Conservation (phyloP, 495 filamentous ascomycete genomes). For the Mycothermus thermophilus region DNA sequence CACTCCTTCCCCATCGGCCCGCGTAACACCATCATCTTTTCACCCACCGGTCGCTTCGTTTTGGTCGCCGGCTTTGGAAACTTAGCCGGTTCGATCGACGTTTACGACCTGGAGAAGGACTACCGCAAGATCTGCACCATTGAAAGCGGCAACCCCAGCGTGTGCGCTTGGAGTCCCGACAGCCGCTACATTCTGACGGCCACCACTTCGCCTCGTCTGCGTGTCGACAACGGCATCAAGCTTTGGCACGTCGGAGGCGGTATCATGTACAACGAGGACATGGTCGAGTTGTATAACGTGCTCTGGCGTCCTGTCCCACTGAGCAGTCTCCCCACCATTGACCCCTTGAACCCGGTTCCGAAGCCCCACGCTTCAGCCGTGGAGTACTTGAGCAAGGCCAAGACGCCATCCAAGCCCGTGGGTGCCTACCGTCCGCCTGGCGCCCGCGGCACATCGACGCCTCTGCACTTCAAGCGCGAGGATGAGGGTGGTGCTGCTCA, state of each 20-base stretch:
- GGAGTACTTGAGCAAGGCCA: conserved; percentile 68
- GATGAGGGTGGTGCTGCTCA: conserved; percentile 91
- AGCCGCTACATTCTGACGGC: conserved; percentile 90
- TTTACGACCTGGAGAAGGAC: conserved; percentile 89
- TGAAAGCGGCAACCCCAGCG: conserved; percentile 85
- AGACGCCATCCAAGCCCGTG: conserved; percentile 85
- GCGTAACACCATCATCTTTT: conserved; percentile 91
- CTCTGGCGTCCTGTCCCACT: conserved; percentile 68
- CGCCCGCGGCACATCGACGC: conserved; percentile 75
- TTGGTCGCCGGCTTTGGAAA: conserved; percentile 95
- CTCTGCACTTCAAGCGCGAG: conserved; percentile 91
- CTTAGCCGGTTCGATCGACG: conserved; percentile 90
- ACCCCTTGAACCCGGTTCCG: conserved; percentile 65
- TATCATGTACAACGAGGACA: conserved; percentile 88
- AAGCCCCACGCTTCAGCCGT: conserved; percentile 72
- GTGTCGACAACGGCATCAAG: conserved; percentile 92
- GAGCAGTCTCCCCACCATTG: conserved; percentile 44
- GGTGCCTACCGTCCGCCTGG: conserved; percentile 96
- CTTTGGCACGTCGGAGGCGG: conserved; percentile 87
- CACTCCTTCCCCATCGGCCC: conserved; percentile 75
- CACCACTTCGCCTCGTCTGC: conserved; percentile 83
- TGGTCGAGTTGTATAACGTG: conserved; percentile 87
- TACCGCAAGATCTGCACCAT: conserved; percentile 84
- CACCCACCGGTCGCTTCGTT: conserved; percentile 82
- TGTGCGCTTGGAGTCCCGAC: conserved; percentile 94